Base-by-base conservation (phyloP, 768 basidiomycete species). In the Russula vinacea region DNA sequence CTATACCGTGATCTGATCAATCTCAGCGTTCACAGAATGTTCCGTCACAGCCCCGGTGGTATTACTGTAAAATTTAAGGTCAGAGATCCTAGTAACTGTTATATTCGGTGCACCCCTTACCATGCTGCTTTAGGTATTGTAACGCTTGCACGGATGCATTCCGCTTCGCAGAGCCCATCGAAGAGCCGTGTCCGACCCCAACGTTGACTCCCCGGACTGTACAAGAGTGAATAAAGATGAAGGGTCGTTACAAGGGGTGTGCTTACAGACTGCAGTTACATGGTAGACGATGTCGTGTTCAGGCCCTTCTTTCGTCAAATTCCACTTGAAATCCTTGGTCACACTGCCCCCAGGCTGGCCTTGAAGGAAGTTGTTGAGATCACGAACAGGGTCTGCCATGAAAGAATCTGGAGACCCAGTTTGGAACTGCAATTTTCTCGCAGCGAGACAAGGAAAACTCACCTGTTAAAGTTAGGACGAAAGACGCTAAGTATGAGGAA, bases 341-440 rank as follows among this genome's bases (percentile, higher is more conserved):
- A 45, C 51, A 42, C 10, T 65, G 0, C 64, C 64, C 2, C n/a
- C 49, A 1, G 49, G 55, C 2, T 33, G 56, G 40, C 32, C 50
- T 22, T 67, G 67, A 9, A 67, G 51, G 17, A 19, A 66, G 39
- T 67, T 67, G 52, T 67, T 67, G 44, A 67, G 64, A n/a, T 67
- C 67, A 14, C 67, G 63, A 33, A 65, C 58, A 24, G 65, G 64
- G 39, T 67, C 67, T 42, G 19, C 49, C 60, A 67, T 65, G 17
- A 35, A 42, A 17, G 32, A n/a, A 22, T 52, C 53, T 60, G 39
- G 19, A 8, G 7, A 13, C 33, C 9, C 8, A 39, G 39, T 52
- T 52, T 26, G 0, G 51, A 59, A 11, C 24, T 24, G 16, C 6
- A 26, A 42, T 16, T 13, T 10, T 5, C 19, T 26, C 56, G 35